Percentiles rank a stretch among this genome's conserved stretches.
Evolutionary conservation across 805 yeast genomes (phyloP).

Genomic region (Isabelozyma rhagii): DNA sequence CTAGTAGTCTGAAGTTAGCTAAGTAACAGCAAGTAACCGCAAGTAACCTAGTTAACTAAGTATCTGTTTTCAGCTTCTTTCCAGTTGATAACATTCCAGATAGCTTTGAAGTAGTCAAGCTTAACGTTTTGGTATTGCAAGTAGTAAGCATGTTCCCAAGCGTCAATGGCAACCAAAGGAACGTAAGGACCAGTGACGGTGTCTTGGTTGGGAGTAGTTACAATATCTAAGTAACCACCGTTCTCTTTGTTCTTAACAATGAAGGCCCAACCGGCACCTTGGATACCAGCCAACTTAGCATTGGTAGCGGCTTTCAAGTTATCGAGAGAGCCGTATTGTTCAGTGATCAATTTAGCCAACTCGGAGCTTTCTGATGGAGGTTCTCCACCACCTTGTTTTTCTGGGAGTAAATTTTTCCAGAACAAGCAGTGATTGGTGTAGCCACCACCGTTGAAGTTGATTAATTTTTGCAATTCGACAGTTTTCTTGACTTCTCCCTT

Average conservation of each 20-base stretch:
- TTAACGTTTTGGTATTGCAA: slow-evolving; percentile 89
- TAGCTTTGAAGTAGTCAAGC: slow-evolving; percentile 87
- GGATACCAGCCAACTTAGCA: slow-evolving; percentile 68
- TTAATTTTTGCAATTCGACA: slow-evolving; percentile 63
- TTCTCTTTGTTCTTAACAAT: slow-evolving; percentile 75
- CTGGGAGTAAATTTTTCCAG: slow-evolving; percentile 87
- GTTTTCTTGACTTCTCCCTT: slow-evolving; percentile 58
- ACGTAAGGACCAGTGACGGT: slow-evolving; percentile 67
- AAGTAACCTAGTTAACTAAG: slow-evolving; percentile 7
- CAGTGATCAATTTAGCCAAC: slow-evolving; percentile 54
- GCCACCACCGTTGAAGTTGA: slow-evolving; percentile 94
- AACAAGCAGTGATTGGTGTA: slow-evolving; percentile 79
- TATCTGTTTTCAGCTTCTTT: slow-evolving; percentile 79
- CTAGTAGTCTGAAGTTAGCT: no score
- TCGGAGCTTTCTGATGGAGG: slow-evolving; percentile 48
- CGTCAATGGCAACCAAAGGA: slow-evolving; percentile 86
- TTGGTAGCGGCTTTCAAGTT: slow-evolving; percentile 62
- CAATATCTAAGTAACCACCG: slow-evolving; percentile 68
- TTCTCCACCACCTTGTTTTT: slow-evolving; percentile 70
- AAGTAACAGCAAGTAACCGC: no score
- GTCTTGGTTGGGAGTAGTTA: slow-evolving; percentile 84
- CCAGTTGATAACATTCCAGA: slow-evolving; percentile 96
- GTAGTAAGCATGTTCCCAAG: slow-evolving; percentile 97
- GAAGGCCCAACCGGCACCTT: slow-evolving; percentile 97
- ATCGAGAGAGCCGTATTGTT: slow-evolving; percentile 73